Evolutionary conservation across 495 filamentous ascomycete genomes (phyloP).

Genomic region (Jackrogersella multiformis): DNA sequence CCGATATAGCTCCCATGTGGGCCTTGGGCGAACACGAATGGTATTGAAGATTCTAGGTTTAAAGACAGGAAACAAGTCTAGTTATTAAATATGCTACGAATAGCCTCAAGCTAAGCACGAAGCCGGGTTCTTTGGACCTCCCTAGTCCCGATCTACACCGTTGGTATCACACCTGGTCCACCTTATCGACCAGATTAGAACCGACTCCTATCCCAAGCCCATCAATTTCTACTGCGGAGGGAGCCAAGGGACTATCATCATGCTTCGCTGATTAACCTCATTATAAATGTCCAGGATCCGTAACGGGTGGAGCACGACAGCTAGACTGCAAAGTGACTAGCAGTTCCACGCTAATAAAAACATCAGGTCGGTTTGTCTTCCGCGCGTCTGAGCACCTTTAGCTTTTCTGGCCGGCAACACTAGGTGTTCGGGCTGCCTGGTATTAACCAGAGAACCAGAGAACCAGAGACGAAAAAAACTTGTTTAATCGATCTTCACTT

Average conservation of each 20-base stretch:
- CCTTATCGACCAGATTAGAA: no score
- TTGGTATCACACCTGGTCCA: no score
- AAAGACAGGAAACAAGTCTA: no score
- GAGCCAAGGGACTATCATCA: background rate
- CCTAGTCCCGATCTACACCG: no score
- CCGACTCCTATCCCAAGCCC: no score
- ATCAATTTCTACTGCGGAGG: background rate
- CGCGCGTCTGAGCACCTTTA: slow-evolving; percentile 23
- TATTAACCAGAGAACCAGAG: background rate
- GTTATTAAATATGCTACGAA: no score
- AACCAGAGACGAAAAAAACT: background rate
- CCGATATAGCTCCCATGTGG: slow-evolving; percentile 20
- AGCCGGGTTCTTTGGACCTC: no score
- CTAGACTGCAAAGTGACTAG: slow-evolving; percentile 17
- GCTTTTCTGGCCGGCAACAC: background rate
- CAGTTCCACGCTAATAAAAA: background rate
- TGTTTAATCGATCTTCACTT: slow-evolving; percentile 13
- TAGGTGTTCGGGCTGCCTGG: background rate
- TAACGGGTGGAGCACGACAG: background rate
- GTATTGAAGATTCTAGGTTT: no score
- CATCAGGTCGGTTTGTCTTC: slow-evolving; percentile 13
- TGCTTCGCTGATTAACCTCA: slow-evolving; percentile 9
- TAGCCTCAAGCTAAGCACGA: no score
- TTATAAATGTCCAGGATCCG: background rate
- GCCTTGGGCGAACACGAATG: no score